Evolutionary conservation across 129 eudicot genomes (phyloP).

Genomic region (Glebionis coronaria): DNA sequence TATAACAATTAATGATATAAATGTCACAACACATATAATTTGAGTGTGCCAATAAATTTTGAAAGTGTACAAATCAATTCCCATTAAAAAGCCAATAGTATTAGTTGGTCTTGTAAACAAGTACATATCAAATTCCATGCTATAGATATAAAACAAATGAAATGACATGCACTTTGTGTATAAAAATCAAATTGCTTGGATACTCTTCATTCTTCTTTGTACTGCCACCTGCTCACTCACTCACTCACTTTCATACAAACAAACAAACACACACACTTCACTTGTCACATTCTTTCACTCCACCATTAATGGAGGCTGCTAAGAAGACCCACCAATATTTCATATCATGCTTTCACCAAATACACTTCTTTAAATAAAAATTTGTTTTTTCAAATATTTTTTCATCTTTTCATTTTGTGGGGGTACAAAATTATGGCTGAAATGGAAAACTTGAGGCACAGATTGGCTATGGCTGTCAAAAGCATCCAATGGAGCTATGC

Average conservation of each 20-base stretch:
- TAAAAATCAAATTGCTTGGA: no score
- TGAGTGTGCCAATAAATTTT: no score
- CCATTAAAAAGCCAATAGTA: no score
- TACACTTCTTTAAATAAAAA: slow-evolving; percentile 9
- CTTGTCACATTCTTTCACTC: not conserved
- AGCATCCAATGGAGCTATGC: slow-evolving; percentile 92
- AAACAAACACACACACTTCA: not conserved
- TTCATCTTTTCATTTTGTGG: not conserved
- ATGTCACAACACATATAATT: no score
- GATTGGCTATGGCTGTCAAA: slow-evolving; percentile 68
- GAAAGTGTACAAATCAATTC: no score
- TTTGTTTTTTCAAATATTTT: not conserved
- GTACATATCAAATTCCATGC: no score
- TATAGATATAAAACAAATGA: no score
- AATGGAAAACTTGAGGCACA: slow-evolving; percentile 47
- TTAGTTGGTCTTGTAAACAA: no score
- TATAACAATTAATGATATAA: no score
- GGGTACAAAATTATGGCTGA: slow-evolving; percentile 17
- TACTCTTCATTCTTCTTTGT: not conserved
- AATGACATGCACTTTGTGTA: no score
- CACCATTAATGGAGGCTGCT: slow-evolving; percentile 19
- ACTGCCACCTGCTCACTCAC: slow-evolving; percentile 1
- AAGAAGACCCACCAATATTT: slow-evolving; percentile 15
- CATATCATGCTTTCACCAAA: not conserved
- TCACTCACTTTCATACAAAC: slow-evolving; percentile 10